Evolutionary conservation across 2,329 filamentous ascomycete genomes (phyloP), one percentile per base, ranked within the genome.

Genomic region (Trematosphaeria pertusa): DNA sequence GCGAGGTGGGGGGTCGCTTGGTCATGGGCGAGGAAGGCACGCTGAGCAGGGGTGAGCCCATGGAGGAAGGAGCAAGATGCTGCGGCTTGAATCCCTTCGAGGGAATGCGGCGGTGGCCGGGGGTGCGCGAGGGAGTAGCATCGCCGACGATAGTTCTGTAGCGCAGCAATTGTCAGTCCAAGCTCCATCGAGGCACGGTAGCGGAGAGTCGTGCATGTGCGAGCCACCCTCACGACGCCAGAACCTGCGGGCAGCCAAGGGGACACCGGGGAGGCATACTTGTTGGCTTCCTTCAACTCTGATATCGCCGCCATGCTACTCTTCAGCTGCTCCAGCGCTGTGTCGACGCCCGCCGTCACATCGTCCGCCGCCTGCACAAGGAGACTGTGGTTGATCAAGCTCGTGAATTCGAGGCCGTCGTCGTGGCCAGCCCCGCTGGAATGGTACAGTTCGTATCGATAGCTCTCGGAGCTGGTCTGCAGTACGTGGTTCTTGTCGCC

Each of bases 221-320:
- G 24, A n/a, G n/a, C n/a, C n/a, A n/a, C n/a, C n/a, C n/a, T n/a
- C n/a, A n/a, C n/a, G n/a, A n/a, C n/a, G n/a, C n/a, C n/a, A n/a
- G n/a, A n/a, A n/a, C n/a, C n/a, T n/a, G n/a, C 40, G 55, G 54
- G 47, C 54, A 59, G 54, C 56, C 56, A 59, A 44, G 50, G 54
- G 55, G 47, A 57, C 35, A 63, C 61, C 59, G 49, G 64, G 60
- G 59, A 65, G 56, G 67, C 73, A 64, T 70, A 76, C 73, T 80
- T 81, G 65, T 82, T 83, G 28, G 82, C 82, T 67, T 84, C 78
- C 69, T 84, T 85, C 54, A 83, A 78, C 61, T 84, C 76, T 61
- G 84, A 76, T 40, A 82, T 78, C 17, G 81, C 79, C 50, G 78
- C 83, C 65, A 87, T 74, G 59, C 76, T 84, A 64, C 76, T 81